phyloP scores from a whole-genome alignment of 495 filamentous ascomycete genomes.

The Neurospora cerealis region DNA sequence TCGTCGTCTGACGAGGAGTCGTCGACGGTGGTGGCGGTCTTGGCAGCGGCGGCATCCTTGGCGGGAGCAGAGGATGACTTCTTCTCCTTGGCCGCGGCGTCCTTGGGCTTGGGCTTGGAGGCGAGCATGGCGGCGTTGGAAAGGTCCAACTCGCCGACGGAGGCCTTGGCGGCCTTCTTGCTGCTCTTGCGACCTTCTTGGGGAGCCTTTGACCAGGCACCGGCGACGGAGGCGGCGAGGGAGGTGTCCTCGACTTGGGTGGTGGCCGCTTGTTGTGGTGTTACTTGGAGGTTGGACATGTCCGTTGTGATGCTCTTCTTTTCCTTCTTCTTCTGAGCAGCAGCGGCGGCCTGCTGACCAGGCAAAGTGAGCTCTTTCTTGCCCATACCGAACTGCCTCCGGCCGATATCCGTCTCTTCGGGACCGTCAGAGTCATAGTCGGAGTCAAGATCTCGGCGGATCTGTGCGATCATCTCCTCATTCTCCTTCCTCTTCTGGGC shows the following conservation, averaged over 20 bases:
- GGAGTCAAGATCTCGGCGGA: conserved; percentile 62
- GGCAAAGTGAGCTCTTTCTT: conserved; percentile 11
- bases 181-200: conserved; percentile 19
- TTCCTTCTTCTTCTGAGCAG: background rate
- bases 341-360: conserved; percentile 6
- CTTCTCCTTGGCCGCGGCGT: background rate
- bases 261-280: background rate
- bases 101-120: conserved; percentile 19
- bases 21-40: conserved; percentile 5
- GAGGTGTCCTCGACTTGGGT: background rate
- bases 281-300: background rate
- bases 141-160: conserved; percentile 29
- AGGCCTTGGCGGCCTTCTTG: conserved; percentile 12
- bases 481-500: conserved; percentile 65
- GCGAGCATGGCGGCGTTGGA: conserved; percentile 25
- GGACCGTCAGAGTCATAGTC: conserved; percentile 43
- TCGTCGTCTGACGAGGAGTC: conserved; percentile 44
- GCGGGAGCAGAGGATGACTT: background rate
- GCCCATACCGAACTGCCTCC: conserved; percentile 52
- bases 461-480: conserved; percentile 63
- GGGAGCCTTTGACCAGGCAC: background rate
- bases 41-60: background rate
- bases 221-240: conserved; percentile 4
- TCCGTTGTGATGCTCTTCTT: background rate
- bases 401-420: conserved; percentile 51